phyloP scores from a whole-genome alignment of 2,329 filamentous ascomycete genomes.

The Aureobasidium zeae region DNA sequence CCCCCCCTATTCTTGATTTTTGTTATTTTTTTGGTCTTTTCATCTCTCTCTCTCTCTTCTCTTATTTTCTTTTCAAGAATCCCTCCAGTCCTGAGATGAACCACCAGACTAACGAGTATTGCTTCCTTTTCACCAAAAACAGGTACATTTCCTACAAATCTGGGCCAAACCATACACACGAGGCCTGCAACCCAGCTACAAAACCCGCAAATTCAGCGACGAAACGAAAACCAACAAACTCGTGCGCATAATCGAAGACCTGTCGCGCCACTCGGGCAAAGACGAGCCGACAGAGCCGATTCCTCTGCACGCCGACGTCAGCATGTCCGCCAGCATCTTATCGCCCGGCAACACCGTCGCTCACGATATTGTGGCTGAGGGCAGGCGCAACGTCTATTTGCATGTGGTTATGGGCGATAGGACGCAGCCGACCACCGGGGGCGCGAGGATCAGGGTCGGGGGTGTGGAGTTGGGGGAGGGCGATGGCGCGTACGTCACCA shows the following conservation, averaged over 20 bases:
- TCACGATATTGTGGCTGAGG: slow-evolving; percentile 61
- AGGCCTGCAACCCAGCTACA: slow-evolving; percentile 65
- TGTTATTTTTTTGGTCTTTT: too few relatives aligned
- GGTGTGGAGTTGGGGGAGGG: slow-evolving; percentile 63
- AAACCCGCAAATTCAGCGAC: slow-evolving; percentile 64
- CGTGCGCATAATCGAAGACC: slow-evolving; percentile 65
- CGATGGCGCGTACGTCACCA: slow-evolving; percentile 68
- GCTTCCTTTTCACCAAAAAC: too few relatives aligned
- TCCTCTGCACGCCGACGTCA: slow-evolving; percentile 73
- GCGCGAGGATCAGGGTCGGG: slow-evolving; percentile 60
- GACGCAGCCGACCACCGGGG: slow-evolving; percentile 54
- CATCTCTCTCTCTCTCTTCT: too few relatives aligned
- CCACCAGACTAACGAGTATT: too few relatives aligned
- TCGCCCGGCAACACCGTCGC: slow-evolving; percentile 55
- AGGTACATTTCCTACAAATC: slow-evolving; percentile 78
- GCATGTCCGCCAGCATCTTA: slow-evolving; percentile 72
- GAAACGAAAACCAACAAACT: slow-evolving; percentile 62
- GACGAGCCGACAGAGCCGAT: slow-evolving; percentile 63
- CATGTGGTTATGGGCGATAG: slow-evolving; percentile 62
- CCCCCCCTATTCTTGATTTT: too few relatives aligned
- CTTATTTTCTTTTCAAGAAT: too few relatives aligned
- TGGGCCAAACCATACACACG: slow-evolving; percentile 73
- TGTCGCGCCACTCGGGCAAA: slow-evolving; percentile 54
- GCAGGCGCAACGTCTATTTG: slow-evolving; percentile 63
- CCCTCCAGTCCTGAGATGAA: neutral